These are phyloP conservation scores for Biscogniauxia mediterranea DNA, from an alignment of 2,329 filamentous ascomycete species.

Conservation along the genomic window DNA sequence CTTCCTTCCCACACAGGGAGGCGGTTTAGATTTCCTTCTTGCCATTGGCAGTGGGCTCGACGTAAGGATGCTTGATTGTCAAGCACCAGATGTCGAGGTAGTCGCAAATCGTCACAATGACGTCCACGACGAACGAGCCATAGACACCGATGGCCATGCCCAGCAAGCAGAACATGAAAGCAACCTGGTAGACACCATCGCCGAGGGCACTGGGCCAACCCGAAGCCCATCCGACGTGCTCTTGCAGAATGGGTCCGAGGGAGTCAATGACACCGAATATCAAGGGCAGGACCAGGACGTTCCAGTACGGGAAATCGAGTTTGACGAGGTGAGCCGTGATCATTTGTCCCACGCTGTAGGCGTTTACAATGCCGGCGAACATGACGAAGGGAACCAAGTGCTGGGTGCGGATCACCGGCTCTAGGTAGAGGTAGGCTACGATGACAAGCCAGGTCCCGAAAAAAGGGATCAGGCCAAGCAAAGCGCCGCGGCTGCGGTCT, in stretches of 20 bases:
- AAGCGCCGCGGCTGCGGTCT: constrained; percentile 69
- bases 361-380: constrained; percentile 87
- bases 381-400: constrained; percentile 88
- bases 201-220: constrained; percentile 79
- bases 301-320: constrained; percentile 84
- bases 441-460: constrained; percentile 75
- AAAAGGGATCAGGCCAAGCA: constrained; percentile 82
- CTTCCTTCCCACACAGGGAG: neutral
- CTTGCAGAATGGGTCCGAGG: constrained; percentile 66
- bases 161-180: constrained; percentile 85
- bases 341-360: constrained; percentile 93
- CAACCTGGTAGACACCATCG: constrained; percentile 79
- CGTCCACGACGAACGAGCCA: constrained; percentile 93
- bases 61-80: constrained; percentile 83
- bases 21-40: constrained; percentile 37
- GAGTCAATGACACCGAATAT: constrained; percentile 78
- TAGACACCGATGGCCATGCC: constrained; percentile 88
- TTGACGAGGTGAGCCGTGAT: constrained; percentile 92
- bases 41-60: constrained; percentile 42
- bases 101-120: constrained; percentile 96
- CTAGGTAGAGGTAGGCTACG: constrained; percentile 75
- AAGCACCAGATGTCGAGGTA: constrained; percentile 98
- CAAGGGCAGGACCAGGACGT: constrained; percentile 78
- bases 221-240: constrained; percentile 56
- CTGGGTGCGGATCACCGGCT: constrained; percentile 76